phyloP scores from a whole-genome alignment of 345 rosid species.

The Melastoma malabathricum region DNA sequence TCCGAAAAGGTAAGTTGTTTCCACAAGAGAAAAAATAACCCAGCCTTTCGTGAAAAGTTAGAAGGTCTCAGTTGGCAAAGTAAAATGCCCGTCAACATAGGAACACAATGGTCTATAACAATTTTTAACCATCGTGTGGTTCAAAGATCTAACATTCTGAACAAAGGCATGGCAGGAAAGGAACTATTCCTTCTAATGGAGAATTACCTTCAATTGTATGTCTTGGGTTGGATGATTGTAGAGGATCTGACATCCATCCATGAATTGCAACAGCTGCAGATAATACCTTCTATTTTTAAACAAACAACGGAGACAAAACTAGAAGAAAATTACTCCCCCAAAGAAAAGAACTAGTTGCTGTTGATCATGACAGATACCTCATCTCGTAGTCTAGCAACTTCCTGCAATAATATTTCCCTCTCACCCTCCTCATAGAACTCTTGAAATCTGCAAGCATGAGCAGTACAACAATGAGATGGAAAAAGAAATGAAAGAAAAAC shows the following conservation, averaged over 20 bases:
- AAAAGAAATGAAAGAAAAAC: constrained; percentile 1
- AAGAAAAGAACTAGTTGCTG: background rate
- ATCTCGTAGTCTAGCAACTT: constrained; percentile 53
- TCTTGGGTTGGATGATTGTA: constrained; percentile 37
- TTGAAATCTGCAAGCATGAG: constrained; percentile 50
- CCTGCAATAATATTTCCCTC: constrained; percentile 63
- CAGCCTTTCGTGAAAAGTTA: too few species aligned
- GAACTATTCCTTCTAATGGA: constrained; percentile 3
- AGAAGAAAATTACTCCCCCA: too few species aligned
- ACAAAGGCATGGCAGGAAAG: too few species aligned
- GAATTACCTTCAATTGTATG: background rate
- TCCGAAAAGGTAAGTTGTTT: too few species aligned
- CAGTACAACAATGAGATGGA: constrained; percentile 7
- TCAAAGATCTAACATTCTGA: too few species aligned
- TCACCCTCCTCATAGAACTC: constrained; percentile 97
- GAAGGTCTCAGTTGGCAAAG: too few species aligned
- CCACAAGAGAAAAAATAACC: too few species aligned
- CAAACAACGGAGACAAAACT: background rate
- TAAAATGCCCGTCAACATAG: too few species aligned
- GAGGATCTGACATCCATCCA: constrained; percentile 38
- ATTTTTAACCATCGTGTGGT: too few species aligned
- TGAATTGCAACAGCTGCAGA: constrained; percentile 49
- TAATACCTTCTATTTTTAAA: background rate
- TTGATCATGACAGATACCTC: constrained; percentile 38
- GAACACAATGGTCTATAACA: too few species aligned